Conservation (phyloP, 148 eudicot genomes). For the Fagopyrum esculentum region DNA sequence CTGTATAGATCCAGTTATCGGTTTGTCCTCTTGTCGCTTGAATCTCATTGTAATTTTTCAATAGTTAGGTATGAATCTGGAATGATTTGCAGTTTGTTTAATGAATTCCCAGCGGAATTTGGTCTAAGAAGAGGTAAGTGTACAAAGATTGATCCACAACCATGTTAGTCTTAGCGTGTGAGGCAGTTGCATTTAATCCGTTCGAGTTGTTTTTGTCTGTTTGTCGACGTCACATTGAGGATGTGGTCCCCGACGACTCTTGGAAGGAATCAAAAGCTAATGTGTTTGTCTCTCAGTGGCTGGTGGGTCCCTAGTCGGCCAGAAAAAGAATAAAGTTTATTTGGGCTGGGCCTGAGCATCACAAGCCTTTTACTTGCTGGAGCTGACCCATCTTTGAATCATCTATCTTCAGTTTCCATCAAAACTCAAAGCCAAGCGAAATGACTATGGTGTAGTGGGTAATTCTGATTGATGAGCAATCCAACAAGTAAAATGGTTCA, state of each 20-base stretch:
- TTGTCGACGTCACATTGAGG: constrained; percentile 1
- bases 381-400: background rate
- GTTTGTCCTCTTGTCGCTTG: background rate
- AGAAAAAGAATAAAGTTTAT: background rate
- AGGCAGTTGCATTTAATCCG: background rate
- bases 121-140: background rate
- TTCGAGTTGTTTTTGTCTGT: background rate
- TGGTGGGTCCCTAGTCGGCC: background rate
- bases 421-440: too few relatives aligned
- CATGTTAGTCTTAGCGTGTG: background rate
- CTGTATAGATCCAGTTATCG: background rate
- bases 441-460: too few relatives aligned
- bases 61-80: background rate
- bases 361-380: background rate
- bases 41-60: background rate
- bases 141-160: background rate
- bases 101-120: background rate
- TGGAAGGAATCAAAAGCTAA: constrained; percentile 2
- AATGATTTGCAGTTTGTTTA: background rate
- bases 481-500: too few relatives aligned
- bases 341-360: background rate
- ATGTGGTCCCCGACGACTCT: background rate
- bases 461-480: too few relatives aligned
- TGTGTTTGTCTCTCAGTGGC: background rate
- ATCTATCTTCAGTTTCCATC: background rate